Evolutionary conservation across 257 asterid genomes (phyloP).

Genomic region (Solanum neorickii): DNA sequence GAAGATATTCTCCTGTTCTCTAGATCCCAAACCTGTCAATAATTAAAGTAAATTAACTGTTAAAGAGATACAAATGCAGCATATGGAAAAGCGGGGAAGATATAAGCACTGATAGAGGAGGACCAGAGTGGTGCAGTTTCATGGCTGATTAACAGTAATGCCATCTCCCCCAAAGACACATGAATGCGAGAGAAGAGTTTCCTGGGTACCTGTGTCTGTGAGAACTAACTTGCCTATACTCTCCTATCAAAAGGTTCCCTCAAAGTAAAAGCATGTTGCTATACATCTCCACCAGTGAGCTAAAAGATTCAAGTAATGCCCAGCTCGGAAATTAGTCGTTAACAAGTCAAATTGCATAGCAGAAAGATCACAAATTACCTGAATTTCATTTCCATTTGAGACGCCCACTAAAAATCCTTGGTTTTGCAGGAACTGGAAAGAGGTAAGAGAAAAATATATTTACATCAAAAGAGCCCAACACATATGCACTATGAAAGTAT

Average conservation of each 20-base stretch:
- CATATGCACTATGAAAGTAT: neutral
- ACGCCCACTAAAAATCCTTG: constrained; percentile 86
- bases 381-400: constrained; percentile 81
- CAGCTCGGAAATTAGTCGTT: neutral
- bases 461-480: neutral
- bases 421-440: constrained; percentile 81
- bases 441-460: constrained; percentile 6
- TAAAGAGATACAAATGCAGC: neutral
- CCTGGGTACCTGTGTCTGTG: neutral
- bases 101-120: neutral
- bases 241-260: neutral
- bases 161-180: neutral
- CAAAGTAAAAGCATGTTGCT: neutral
- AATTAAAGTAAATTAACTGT: neutral
- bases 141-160: neutral
- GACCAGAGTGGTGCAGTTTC: neutral
- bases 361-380: constrained; percentile 37
- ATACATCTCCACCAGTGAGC: neutral
- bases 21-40: constrained; percentile 88
- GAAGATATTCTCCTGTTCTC: constrained; percentile 60
- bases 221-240: neutral
- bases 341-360: neutral
- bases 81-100: neutral
- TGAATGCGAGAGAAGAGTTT: neutral
- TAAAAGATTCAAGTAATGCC: neutral